Base-by-base conservation (phyloP, 108 stramenopile genomes). In the Skeletonema menzelii region DNA sequence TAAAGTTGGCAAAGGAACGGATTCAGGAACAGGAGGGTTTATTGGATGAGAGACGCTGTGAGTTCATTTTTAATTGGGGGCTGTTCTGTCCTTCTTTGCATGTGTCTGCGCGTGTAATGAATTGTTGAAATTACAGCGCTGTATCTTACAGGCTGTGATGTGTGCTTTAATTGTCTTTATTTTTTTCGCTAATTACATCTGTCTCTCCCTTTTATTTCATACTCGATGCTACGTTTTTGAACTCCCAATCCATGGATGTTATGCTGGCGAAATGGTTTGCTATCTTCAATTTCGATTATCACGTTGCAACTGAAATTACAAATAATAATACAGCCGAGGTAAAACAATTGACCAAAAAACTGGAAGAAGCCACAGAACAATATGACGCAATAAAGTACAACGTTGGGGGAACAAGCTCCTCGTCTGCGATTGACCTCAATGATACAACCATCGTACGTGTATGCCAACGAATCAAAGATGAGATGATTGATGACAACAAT, bases 1-100 rank as follows among this genome's bases (percentile, higher is more conserved):
- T 95, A 37, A 92, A 92, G 72, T 66, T 95, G 86, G 94, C 94
- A 13, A 95, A 95, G 69, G 91, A 90, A 57, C 82, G 94, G 19
- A 95, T 95, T 63, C 85, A 92, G 56, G 82, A 88, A 49, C 91
- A 95, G 78, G 89, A 92, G 67, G 84, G 85, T 20, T 84, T 92
- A 55, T 59, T 92, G 53, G 87, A 92, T 42, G 79, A 73, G 57
- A 63, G 68, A 70, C 79, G 72, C 58, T 57, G 79, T 80, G 67
- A 73, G 79, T 80, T 37, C 49, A 63, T 34, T 8, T 69, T 59
- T 65, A 60, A 13, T 46, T 56, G 35, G 35, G 35, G 35, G 35
- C 35, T 37, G 35, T 5, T 5, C 30, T 31, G 5, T 31, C 5
- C 30, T 31, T 31, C 5, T 31, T 31, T 31, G 5, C 5, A 30